Percentiles rank a stretch among this genome's conserved stretches.
These are phyloP conservation scores for Didymella keratinophila DNA, from an alignment of 2,329 filamentous ascomycete genomes.

Conservation along the genomic window DNA sequence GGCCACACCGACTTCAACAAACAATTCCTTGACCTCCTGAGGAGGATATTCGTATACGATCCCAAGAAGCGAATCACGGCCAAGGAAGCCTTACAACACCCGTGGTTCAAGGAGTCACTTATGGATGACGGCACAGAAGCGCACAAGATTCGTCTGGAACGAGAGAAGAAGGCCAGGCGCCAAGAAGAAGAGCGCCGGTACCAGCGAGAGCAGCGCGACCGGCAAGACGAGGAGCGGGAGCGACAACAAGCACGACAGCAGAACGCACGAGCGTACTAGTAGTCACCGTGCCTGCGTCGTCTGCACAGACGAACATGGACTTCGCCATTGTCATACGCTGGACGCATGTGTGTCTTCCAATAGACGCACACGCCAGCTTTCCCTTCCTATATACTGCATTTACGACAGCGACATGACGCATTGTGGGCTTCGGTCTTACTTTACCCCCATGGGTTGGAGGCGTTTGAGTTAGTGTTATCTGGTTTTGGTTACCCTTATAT, in stretches of 20 bases:
- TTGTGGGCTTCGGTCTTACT: constrained; percentile 34
- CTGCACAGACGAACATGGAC: constrained; percentile 22
- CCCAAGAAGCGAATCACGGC: constrained; percentile 70
- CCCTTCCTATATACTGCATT: constrained; percentile 50
- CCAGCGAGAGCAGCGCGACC: constrained; percentile 32
- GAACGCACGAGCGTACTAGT: constrained; percentile 27
- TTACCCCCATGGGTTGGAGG: constrained; percentile 33
- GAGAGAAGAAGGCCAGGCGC: constrained; percentile 48
- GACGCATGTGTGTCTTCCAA: constrained; percentile 11
- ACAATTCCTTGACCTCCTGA: constrained; percentile 68
- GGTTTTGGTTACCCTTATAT: constrained; percentile 30
- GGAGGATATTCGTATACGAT: constrained; percentile 71
- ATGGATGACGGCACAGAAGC: constrained; percentile 73
- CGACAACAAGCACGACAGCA: constrained; percentile 16
- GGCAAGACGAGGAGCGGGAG: constrained; percentile 18
- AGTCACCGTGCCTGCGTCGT: constrained; percentile 8
- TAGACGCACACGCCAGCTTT: constrained; percentile 20
- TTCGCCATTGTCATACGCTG: constrained; percentile 14
- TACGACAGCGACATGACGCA: constrained; percentile 51
- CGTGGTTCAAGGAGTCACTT: constrained; percentile 70
- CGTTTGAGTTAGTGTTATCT: constrained; percentile 44
- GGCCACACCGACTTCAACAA: constrained; percentile 66
- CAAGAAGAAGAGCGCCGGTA: constrained; percentile 45
- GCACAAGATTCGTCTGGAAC: constrained; percentile 62
- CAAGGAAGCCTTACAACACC: constrained; percentile 70